phyloP scores from a whole-genome alignment of 2,329 filamentous ascomycete genomes.

The Ophiobolus disseminans region DNA sequence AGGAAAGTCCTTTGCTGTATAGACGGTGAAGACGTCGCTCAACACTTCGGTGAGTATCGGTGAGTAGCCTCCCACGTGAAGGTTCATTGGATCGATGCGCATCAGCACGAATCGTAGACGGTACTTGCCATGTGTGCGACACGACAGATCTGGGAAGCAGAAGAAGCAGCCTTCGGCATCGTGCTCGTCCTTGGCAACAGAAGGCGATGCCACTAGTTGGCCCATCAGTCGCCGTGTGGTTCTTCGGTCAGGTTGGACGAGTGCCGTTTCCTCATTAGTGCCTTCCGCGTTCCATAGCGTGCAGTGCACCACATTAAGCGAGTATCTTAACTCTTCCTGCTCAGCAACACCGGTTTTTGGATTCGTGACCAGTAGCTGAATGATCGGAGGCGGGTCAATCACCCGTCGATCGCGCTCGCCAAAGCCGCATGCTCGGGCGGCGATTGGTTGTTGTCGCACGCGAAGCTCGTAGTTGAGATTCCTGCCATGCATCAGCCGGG shows the following conservation, averaged over 20 bases:
- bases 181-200: conserved; percentile 76
- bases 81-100: conserved; percentile 69
- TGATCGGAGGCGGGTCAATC: conserved; percentile 83
- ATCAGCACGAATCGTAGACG: conserved; percentile 76
- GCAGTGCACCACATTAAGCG: conserved; percentile 76
- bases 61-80: conserved; percentile 60
- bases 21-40: conserved; percentile 79
- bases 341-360: conserved; percentile 57
- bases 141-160: conserved; percentile 83
- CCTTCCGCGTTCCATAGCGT: conserved; percentile 76
- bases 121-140: conserved; percentile 78
- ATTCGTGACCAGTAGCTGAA: conserved; percentile 73
- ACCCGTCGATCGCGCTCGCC: conserved; percentile 82
- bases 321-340: conserved; percentile 67
- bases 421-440: conserved; percentile 81
- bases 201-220: conserved; percentile 76
- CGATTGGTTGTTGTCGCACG: conserved; percentile 79
- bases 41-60: conserved; percentile 61
- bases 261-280: conserved; percentile 69
- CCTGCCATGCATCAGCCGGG: conserved; percentile 35
- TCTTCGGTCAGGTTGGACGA: conserved; percentile 73
- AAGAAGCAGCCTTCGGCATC: conserved; percentile 81
- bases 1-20: conserved; percentile 84
- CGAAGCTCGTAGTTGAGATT: conserved; percentile 58
- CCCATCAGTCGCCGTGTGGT: conserved; percentile 81